Evolutionary conservation across 2,329 filamentous ascomycete genomes (phyloP), one percentile per base, ranked within the genome.

Genomic region (Exophiala aquamarina): DNA sequence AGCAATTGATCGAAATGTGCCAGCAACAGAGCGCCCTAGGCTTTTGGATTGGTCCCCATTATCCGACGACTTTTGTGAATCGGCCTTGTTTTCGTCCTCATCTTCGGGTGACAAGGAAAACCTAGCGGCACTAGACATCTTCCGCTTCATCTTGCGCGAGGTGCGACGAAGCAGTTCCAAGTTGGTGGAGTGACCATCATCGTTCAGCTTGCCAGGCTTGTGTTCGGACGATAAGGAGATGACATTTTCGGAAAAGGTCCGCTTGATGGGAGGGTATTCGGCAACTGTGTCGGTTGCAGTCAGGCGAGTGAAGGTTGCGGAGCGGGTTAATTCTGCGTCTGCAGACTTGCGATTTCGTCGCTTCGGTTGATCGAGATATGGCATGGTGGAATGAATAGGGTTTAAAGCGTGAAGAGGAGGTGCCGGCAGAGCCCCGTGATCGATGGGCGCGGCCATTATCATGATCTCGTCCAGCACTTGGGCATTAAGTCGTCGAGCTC

Each of bases 241-340:
- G 38, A 74, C 71, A 50, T 71, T 64, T 54, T 77, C 74, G 17
- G 73, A 73, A 56, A 74, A 72, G 21, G 71, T 76, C 47, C 73
- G 70, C 55, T 76, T 73, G 50, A 79, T 64, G 35, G 63, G 62
- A 40, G 69, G 59, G 4, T 64, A 56, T 31, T 45, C 54, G 26
- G 64, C 55, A 31, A 63, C 67, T 20, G 63, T 58, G 20, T 67
- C 52, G 14, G 71, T 61, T 20, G 60, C 64, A 3, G 75, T 71
- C n/a, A 82, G 62, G 54, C 76, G 73, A 37, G 75, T 78, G 63
- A 78, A 82, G 58, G 79, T 83, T 23, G 80, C 79, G 38, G 79
- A 74, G 47, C 78, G 73, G 20, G 74, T 72, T 21, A 82, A 55
- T 31, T 63, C 59, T 14, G 37, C 18, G 4, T 42, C 19, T 41